Conservation (phyloP, 2,329 filamentous ascomycete genomes). For the Fusarium sulawesiense region DNA sequence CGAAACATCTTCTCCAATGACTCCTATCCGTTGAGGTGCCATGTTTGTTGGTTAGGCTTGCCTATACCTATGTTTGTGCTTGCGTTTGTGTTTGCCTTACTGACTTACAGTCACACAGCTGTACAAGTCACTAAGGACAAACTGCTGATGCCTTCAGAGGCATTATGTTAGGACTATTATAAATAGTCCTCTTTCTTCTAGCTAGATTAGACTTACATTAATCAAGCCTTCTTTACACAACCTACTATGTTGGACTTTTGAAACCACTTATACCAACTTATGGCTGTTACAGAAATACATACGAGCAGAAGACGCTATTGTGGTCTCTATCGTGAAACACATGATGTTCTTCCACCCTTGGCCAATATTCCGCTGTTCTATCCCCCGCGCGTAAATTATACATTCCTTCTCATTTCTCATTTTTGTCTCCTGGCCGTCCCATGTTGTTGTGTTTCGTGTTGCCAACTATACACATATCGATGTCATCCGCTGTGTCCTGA, state of each 20-base stretch:
- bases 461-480: conserved; percentile 33
- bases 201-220: too few relatives aligned
- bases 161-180: too few relatives aligned
- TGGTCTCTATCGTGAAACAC: conserved; percentile 38
- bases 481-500: not conserved
- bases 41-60: too few relatives aligned
- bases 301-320: conserved; percentile 26
- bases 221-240: too few relatives aligned
- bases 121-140: too few relatives aligned
- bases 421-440: not conserved
- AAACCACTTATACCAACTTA: conserved; percentile 23
- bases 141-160: too few relatives aligned
- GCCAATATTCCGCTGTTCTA: conserved; percentile 1
- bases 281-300: conserved; percentile 36
- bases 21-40: conserved; percentile 40
- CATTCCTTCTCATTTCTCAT: conserved; percentile 26
- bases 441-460: not conserved
- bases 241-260: conserved; percentile 10
- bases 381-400: conserved; percentile 27
- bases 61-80: too few relatives aligned
- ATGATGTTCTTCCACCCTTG: conserved; percentile 1
- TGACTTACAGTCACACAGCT: too few relatives aligned
- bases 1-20: conserved; percentile 20
- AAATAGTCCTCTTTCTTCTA: too few relatives aligned
- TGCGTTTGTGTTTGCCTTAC: too few relatives aligned